These are phyloP conservation scores for Ogataea degrootiae DNA, from an alignment of 805 yeast species.

Conservation along the genomic window DNA sequence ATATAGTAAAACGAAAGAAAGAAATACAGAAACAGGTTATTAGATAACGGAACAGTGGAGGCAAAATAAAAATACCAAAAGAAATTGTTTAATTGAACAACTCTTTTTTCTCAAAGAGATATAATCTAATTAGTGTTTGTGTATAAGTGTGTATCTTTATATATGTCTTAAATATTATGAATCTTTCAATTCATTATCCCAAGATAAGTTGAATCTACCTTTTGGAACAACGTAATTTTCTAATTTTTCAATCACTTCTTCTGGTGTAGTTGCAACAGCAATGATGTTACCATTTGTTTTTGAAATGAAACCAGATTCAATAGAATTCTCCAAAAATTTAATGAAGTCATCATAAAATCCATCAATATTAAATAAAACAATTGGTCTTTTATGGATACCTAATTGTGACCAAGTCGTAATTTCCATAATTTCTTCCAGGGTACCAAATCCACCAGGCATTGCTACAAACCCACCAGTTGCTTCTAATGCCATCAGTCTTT, in stretches of 20 bases:
- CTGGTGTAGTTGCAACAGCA: conserved; percentile 60
- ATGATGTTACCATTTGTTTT: conserved; percentile 61
- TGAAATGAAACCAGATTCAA: conserved; percentile 63
- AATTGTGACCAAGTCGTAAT: conserved; percentile 86
- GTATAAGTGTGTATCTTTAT: background rate
- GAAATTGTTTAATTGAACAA: background rate
- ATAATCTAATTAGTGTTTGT: background rate
- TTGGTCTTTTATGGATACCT: conserved; percentile 78
- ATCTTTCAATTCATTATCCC: conserved; percentile 37
- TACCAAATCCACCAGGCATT: conserved; percentile 89
- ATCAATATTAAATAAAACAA: conserved; percentile 67
- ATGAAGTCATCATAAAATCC: conserved; percentile 75
- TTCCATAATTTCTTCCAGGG: conserved; percentile 84
- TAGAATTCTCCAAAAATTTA: conserved; percentile 53
- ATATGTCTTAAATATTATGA: background rate
- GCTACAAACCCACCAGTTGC: conserved; percentile 79
- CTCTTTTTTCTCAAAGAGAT: background rate
- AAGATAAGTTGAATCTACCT: conserved; percentile 69
- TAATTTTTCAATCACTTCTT: conserved; percentile 63
- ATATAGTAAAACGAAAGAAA: too few relatives aligned
- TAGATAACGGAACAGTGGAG: too few relatives aligned
- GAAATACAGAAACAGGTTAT: too few relatives aligned
- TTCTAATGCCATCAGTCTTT: conserved; percentile 77
- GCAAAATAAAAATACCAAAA: too few relatives aligned
- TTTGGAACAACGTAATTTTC: conserved; percentile 59